phyloP scores from a whole-genome alignment of 768 basidiomycete species.

The Nidularia pulvinata region DNA sequence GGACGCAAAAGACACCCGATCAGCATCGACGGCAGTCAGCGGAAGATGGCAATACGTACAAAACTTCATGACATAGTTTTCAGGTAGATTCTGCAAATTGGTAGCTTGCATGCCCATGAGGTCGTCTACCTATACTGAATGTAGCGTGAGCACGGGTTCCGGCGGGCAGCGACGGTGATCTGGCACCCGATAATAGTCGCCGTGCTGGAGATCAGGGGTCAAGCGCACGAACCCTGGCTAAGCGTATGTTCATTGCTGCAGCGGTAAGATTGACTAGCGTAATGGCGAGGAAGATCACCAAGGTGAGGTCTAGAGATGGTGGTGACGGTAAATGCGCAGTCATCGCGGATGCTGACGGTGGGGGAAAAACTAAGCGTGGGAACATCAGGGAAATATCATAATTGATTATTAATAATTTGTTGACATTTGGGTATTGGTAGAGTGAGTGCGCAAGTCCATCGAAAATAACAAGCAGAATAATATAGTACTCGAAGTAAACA shows the following conservation, averaged over 20 bases:
- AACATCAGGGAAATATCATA: no score
- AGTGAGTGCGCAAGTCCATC: no score
- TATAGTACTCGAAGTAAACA: no score
- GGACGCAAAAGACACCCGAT: not conserved
- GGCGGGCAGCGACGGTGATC: conserved; percentile 7
- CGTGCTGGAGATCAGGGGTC: conserved; percentile 2
- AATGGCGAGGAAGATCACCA: not conserved
- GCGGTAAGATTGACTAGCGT: not conserved
- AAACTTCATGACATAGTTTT: conserved; percentile 86
- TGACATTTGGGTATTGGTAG: no score
- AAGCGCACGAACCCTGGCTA: conserved; percentile 35
- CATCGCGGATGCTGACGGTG: no score
- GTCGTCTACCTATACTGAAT: conserved; percentile 69
- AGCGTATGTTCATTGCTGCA: conserved; percentile 45
- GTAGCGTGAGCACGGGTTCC: conserved; percentile 6
- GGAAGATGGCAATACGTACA: conserved; percentile 48
- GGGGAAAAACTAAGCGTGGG: no score
- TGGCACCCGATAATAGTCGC: conserved; percentile 11
- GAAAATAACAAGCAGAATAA: no score
- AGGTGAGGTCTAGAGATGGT: not conserved
- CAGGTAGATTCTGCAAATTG: conserved; percentile 91
- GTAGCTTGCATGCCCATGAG: conserved; percentile 92
- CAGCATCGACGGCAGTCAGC: not conserved
- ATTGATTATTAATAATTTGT: no score
- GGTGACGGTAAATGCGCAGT: no score